These are phyloP conservation scores for Oryza brachyantha DNA, from an alignment of 176 grass and related monocot species.

Conservation along the genomic window DNA sequence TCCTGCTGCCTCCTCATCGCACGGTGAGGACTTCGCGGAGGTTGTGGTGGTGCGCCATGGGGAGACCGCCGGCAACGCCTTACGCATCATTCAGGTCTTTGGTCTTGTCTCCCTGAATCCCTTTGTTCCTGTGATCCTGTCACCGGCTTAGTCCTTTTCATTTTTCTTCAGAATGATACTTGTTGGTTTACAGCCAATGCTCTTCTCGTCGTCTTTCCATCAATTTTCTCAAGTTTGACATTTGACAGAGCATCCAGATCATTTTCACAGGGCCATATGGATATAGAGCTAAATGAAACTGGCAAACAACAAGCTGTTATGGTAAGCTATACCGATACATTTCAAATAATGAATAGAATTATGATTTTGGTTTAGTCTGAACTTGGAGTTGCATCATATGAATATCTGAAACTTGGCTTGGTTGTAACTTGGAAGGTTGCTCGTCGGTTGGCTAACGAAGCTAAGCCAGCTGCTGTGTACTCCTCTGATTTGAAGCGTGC, in stretches of 20 bases:
- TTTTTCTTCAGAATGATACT: neutral
- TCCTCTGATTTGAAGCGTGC: slow-evolving; percentile 70
- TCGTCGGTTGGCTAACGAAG: slow-evolving; percentile 42
- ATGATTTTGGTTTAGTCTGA: neutral
- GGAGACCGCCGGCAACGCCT: slow-evolving; percentile 63
- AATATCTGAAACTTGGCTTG: neutral
- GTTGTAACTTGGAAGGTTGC: slow-evolving; percentile 35
- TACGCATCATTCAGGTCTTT: slow-evolving; percentile 50
- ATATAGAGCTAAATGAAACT: slow-evolving; percentile 59
- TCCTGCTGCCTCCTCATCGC: neutral
- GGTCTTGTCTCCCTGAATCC: neutral
- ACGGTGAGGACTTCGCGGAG: slow-evolving; percentile 38
- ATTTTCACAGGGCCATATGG: slow-evolving; percentile 46
- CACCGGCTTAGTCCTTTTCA: neutral
- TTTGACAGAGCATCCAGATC: neutral
- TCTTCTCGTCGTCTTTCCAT: neutral
- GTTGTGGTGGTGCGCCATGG: slow-evolving; percentile 71
- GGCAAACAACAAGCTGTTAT: slow-evolving; percentile 46
- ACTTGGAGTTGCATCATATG: neutral
- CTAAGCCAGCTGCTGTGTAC: slow-evolving; percentile 55
- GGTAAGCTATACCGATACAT: slow-evolving; percentile 47
- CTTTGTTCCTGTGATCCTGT: neutral
- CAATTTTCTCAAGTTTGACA: neutral
- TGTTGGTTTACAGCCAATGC: neutral
- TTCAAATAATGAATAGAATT: neutral